phyloP scores from a whole-genome alignment of 768 basidiomycete species.

The Chalciporus sphaerocephalus region DNA sequence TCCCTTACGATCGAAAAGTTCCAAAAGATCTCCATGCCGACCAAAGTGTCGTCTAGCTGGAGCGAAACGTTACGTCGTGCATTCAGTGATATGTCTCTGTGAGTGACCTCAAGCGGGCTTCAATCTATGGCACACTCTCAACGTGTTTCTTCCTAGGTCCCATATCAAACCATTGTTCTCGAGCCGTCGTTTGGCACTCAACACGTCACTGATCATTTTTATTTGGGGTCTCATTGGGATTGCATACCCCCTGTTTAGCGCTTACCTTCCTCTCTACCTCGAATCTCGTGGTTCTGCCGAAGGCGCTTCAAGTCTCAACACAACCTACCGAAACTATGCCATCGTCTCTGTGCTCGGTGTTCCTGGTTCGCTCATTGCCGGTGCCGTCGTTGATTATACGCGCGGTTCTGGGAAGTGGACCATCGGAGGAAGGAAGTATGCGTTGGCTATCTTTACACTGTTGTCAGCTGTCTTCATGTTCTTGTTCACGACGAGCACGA shows the following conservation, averaged over 20 bases:
- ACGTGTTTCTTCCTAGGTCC: conserved; percentile 28
- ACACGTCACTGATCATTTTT: conserved; percentile 45
- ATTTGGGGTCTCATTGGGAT: conserved; percentile 53
- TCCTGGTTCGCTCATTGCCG: conserved; percentile 46
- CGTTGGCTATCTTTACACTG: conserved; percentile 43
- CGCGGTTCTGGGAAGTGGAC: conserved; percentile 31
- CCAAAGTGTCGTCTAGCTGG: conserved; percentile 13
- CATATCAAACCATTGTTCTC: conserved; percentile 50
- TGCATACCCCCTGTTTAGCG: conserved; percentile 50
- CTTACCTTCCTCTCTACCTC: conserved; percentile 50
- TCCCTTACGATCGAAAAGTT: conserved; percentile 46
- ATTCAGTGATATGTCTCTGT: conserved; percentile 41
- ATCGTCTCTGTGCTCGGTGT: conserved; percentile 46
- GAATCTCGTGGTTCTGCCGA: conserved; percentile 30
- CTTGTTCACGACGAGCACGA: conserved; percentile 47
- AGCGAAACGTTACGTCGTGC: conserved; percentile 28
- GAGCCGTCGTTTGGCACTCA: conserved; percentile 39
- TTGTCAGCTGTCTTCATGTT: conserved; percentile 48
- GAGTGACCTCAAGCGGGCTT: conserved; percentile 9
- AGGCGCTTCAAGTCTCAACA: conserved; percentile 18
- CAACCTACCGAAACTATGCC: conserved; percentile 46
- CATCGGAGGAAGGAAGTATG: conserved; percentile 44
- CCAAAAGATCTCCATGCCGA: conserved; percentile 23
- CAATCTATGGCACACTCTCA: not conserved
- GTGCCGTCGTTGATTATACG: conserved; percentile 43